These are phyloP conservation scores for Melastoma malabathricum DNA, from an alignment of 345 rosid genomes.

Conservation along the genomic window DNA sequence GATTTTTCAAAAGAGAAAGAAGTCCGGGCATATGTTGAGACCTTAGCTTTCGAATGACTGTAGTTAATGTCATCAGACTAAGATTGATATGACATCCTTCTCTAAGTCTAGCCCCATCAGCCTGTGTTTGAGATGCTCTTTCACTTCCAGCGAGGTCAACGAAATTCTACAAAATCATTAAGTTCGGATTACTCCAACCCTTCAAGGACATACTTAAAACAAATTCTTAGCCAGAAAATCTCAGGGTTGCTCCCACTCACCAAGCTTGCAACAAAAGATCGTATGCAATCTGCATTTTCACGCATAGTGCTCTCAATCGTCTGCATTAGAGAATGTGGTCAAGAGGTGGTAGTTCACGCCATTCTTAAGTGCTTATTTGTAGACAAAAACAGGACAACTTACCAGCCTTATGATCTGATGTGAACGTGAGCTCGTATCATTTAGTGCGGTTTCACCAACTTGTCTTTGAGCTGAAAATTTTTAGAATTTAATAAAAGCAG, in stretches of 20 bases:
- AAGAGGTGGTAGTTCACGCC: no score
- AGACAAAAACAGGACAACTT: constrained; percentile 9
- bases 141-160: constrained; percentile 99
- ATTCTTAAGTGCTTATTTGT: neutral
- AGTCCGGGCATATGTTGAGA: constrained; percentile 7
- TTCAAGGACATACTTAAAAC: no score
- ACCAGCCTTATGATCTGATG: constrained; percentile 98
- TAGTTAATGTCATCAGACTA: constrained; percentile 96
- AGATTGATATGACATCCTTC: constrained; percentile 99
- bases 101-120: constrained; percentile 91
- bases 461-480: constrained; percentile 77
- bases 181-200: constrained; percentile 3
- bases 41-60: constrained; percentile 97
- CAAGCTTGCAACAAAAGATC: constrained; percentile 93
- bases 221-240: neutral
- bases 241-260: constrained; percentile 21
- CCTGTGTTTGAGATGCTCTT: constrained; percentile 93
- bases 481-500: no score
- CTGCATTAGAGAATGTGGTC: constrained; percentile 25
- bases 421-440: constrained; percentile 93
- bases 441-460: constrained; percentile 98
- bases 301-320: constrained; percentile 82
- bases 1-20: constrained; percentile 1
- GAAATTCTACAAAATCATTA: constrained; percentile 58
- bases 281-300: constrained; percentile 89